Base-by-base conservation (phyloP, 805 yeast genomes). In the Helenozyma rhizophorensis region DNA sequence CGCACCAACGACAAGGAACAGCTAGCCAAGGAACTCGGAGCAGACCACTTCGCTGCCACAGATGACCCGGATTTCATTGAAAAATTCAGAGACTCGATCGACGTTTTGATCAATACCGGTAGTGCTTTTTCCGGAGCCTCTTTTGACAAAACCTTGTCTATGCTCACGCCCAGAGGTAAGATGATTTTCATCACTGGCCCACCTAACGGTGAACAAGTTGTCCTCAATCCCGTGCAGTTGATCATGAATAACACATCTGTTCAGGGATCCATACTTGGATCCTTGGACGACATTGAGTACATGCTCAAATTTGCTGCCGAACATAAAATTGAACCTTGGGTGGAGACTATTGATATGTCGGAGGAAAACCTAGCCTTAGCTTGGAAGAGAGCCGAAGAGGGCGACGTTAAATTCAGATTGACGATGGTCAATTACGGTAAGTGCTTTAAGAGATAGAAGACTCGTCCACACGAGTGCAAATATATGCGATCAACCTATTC, bases 1-100 rank as follows among this genome's bases (percentile, higher is more conserved):
- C 70, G 83, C 47, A 53, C 70, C 29, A 53, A 56, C 24, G 45
- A 56, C 16, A 78, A 78, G 61, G 71, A 64, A 44, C 72, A 55
- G 12, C 76, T 72, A 36, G 80, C 81, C 17, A 28, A 53, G 33
- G 62, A 68, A 37, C 54, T 78, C 32, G 84, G 83, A 22, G 81
- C 80, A 11, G 69, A 68, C 46, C 71, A 67, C 30, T 45, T 22
- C 31, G 45, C 42, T 10, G 44, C 47, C 14, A 43, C 50, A 8
- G 37, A 30, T 15, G 52, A 44, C 45, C 33, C 34, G 9, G 62
- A 53, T 23, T 66, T 42, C 21, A 34, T 16, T 2, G 27, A 23
- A 15, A 42, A 42, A 34, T 42, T 25, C 17, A 25, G 26, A 11
- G 39, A 32, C 28, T 18, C 40, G 8, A 27, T 45, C 27, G 48